Evolutionary conservation across 1,139 yeast species (phyloP), one percentile per base, ranked within the genome.

Genomic region (Debaryomyces fabryi): DNA sequence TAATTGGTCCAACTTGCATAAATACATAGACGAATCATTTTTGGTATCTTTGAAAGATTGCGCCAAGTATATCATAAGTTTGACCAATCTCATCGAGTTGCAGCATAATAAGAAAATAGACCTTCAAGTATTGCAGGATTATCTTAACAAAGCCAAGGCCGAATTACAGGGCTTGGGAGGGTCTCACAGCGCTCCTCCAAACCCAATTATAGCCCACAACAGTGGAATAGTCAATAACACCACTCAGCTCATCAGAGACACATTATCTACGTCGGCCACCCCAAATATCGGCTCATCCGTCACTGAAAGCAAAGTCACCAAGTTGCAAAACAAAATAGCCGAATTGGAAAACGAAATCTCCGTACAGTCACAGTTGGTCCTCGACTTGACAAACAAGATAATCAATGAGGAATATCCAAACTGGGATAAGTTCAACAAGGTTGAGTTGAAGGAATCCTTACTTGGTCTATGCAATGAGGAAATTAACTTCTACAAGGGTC

Each of bases 101-200:
- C 90, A 93, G 55, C 99, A 93, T 61, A 93, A 90, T 62, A 92
- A 92, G 65, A 92, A 88, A 57, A 81, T 92, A 36, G 99, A 93
- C 65, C 83, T 87, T 58, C 97, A 93, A 62, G 96, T 88, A 42
- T 74, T 93, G 45, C 82, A 83, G 40, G 96, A 88, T 49, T 92
- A 92, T 63, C 72, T 91, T 47, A 74, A 78, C 40, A 87, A 88
- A 60, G 83, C 96, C 0, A 77, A 80, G 49, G 68, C 69, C 29
- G 98, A 93, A 55, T 82, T 85, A 53, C 82, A 82, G 35, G 72
- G 73, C 36, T 60, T 88, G 39, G 71, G 83, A 49, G 79, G 86
- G n/a, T 41, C 55, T 9, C 50, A 53, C 32, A 56, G 54, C 20
- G 62, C 66, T 5, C 71, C 74, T 1, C 78, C 78, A 1, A 70